Percentiles rank a stretch among this genome's conserved stretches.
phyloP scores from a whole-genome alignment of 257 asterid species.

The Echites panduratus region DNA sequence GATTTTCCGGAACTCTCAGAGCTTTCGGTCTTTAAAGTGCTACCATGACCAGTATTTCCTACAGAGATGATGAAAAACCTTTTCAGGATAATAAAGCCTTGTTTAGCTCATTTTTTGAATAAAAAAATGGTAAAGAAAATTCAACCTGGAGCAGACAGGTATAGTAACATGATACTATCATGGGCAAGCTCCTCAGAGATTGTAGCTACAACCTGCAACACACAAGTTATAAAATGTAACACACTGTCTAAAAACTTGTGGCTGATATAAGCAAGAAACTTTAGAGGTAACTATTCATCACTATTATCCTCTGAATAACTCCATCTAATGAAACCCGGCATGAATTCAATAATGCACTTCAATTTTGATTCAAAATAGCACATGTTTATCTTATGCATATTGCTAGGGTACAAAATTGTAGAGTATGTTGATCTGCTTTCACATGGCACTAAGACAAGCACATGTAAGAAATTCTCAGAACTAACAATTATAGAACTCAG shows the following conservation, averaged over 20 bases:
- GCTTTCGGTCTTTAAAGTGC: constrained; percentile 42
- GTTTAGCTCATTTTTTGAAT: constrained; percentile 14
- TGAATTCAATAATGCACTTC: not conserved
- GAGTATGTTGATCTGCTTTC: not conserved
- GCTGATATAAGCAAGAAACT: not conserved
- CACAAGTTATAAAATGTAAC: constrained; percentile 7
- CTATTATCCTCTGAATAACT: not conserved
- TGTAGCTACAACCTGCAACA: constrained; percentile 73
- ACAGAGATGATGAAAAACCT: constrained; percentile 18
- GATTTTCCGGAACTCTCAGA: constrained; percentile 46
- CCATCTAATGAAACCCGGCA: not conserved
- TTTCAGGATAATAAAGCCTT: constrained; percentile 1
- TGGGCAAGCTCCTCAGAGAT: constrained; percentile 80
- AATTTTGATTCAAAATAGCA: not conserved
- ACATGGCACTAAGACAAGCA: not conserved
- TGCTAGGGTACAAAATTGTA: not conserved
- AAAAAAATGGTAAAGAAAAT: constrained; percentile 16
- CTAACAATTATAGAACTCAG: not conserved
- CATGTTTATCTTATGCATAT: not conserved
- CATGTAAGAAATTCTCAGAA: not conserved
- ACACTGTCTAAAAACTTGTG: not conserved
- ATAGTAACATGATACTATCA: constrained; percentile 73
- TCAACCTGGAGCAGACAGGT: constrained; percentile 78
- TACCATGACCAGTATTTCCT: constrained; percentile 49
- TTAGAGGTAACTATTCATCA: not conserved